Evolutionary conservation across 148 eudicot genomes (phyloP), one percentile per base, ranked within the genome.

Genomic region (Vaccinium corymbosum): DNA sequence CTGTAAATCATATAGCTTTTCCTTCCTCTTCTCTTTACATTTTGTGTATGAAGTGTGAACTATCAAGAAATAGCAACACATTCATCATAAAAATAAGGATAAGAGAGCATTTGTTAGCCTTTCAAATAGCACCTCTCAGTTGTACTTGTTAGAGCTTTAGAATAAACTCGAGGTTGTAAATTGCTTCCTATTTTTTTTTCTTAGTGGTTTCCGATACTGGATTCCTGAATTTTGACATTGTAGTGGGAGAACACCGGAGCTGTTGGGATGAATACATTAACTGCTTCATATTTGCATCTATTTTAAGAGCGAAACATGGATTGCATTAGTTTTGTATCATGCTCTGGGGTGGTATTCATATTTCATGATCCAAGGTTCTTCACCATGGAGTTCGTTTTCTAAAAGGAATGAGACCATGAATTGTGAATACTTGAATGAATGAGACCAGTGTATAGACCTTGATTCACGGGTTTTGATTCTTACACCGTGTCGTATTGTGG

Each of bases 21-120:
- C 49, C 6, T 70, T 16, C 38, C 71, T 48, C 52, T 42, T 84
- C 71, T 53, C 79, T 17, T 80, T 66, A 64, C 50, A 17, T 49
- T 84, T 48, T 79, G 20, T 61, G 32, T 38, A 20, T 80, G 53
- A 79, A 12, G 57, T 70, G 80, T 76, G 81, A 51, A 70, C 82
- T 85, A 42, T 62, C 50, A 53, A 53, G 75, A 75, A 75, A 80
- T 86, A 83, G 74, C 75, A 38, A 53, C 46, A 80, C 50, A 80
- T 64, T 74, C 81, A 80, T 52, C 83, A 84, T 80, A 64, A 62
- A 49, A 57, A 49, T 20, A 73, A 83, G 61, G 73, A 48, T 66
- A 64, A 77, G 48, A 82, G 35, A 55, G 81, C 61, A 77, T 70
- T 66, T 68, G n/a, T 56, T 70, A 78, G 82, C 72, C 53, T 85